These are phyloP conservation scores for Hapsidospora chrysogenum DNA, from an alignment of 495 filamentous ascomycete species.

Conservation along the genomic window DNA sequence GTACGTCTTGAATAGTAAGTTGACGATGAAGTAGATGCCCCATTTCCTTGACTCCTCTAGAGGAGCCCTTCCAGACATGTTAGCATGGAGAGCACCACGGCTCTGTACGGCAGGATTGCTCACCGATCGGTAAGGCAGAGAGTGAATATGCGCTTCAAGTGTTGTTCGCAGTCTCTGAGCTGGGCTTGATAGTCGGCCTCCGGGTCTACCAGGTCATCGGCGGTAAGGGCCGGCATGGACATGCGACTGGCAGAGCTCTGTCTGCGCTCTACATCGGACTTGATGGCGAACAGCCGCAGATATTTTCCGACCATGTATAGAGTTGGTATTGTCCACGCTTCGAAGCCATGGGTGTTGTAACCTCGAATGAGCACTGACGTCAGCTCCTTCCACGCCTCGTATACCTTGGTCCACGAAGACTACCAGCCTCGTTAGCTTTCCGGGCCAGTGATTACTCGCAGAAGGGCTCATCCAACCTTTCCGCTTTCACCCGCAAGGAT, in stretches of 20 bases:
- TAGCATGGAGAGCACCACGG: no score
- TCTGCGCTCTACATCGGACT: constrained; percentile 54
- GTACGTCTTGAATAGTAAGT: constrained; percentile 92
- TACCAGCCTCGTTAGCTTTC: constrained; percentile 7
- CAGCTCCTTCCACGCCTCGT: constrained; percentile 72
- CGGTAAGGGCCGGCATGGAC: constrained; percentile 31
- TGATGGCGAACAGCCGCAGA: constrained; percentile 71
- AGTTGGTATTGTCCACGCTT: constrained; percentile 77
- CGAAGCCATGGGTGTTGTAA: constrained; percentile 51
- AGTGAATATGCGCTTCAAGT: constrained; percentile 77
- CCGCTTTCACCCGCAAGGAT: constrained; percentile 40
- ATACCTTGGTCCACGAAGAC: constrained; percentile 55
- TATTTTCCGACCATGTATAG: constrained; percentile 74
- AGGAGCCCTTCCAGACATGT: constrained; percentile 39
- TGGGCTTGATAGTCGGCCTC: constrained; percentile 58
- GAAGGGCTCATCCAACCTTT: constrained; percentile 11
- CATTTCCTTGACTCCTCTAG: constrained; percentile 89
- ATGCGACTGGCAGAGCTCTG: constrained; percentile 27
- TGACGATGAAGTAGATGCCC: constrained; percentile 86
- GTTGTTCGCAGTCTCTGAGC: constrained; percentile 74
- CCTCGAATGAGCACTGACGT: constrained; percentile 52
- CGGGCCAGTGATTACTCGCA: not conserved
- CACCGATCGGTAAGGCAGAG: constrained; percentile 81
- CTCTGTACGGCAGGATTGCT: no score
- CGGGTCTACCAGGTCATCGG: constrained; percentile 62